Evolutionary conservation across 805 yeast species (phyloP), one percentile per base, ranked within the genome.

Genomic region (Zygoascus ofunaensis): DNA sequence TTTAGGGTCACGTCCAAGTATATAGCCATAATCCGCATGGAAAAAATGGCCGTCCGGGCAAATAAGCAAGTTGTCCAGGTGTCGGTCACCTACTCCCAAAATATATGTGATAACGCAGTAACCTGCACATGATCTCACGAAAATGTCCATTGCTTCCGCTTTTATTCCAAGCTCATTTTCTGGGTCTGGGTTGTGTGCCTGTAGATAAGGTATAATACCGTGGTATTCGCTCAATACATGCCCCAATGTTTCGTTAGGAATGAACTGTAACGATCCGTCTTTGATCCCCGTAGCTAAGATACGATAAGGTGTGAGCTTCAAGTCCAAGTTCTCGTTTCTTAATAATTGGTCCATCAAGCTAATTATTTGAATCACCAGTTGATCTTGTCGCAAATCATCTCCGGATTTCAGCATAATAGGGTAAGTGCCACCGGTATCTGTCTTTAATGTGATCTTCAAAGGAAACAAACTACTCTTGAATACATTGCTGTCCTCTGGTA

Each of bases 1-100:
- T 61, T 92, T 92, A 2, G 99, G 99, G 61, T 92, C 99, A 43
- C 89, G 80, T 0, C 99, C 99, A 44, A 92, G 67, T 41, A 92
- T 90, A 57, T 92, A 92, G 1, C 99, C 99, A 62, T 86, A 92
- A 64, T 92, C 99, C 1, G 95, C 97, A 64, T 92, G 99, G 76
- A 94, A 90, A 60, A 92, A 92, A 54, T 79, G 85, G 1, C 94
- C 81, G 73, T 90, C 82, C 50, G 79, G 87, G 42, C 80, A 83
- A 33, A 86, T 72, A 37, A 92, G 69, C 50, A 92, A 65, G 57
- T 92, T 92, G 58, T 92, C 99, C 50, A 92, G 69, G 67, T 92
- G 99, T 46, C 99, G 74, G 64, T 92, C 99, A 14, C 99, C 99
- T 5, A 92, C 97, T 4, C 98, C 99, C 12, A 92, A 65, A 5